These are phyloP conservation scores for Teratosphaeria nubilosa DNA, from an alignment of 2,329 filamentous ascomycete genomes.

Conservation along the genomic window DNA sequence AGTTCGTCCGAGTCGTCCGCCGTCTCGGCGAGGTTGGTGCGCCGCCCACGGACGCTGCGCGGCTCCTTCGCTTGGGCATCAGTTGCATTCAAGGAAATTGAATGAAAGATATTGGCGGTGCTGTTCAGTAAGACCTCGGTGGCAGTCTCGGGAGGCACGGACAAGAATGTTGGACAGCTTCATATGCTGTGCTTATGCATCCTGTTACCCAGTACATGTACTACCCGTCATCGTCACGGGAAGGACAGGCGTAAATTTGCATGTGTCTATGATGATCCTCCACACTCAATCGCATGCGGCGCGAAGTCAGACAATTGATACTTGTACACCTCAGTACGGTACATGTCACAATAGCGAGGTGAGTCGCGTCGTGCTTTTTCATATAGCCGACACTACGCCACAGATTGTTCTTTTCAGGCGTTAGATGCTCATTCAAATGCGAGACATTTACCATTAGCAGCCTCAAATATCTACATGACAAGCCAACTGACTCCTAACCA, in stretches of 20 bases:
- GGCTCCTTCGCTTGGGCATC: neutral
- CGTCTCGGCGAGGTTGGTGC: neutral
- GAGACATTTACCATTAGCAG: neutral
- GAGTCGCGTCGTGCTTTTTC: too few species aligned
- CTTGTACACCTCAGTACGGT: too few species aligned
- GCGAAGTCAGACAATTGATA: neutral
- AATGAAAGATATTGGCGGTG: neutral
- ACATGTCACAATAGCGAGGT: too few species aligned
- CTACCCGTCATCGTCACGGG: too few species aligned
- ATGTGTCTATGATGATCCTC: too few species aligned
- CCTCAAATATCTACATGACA: conserved; percentile 15
- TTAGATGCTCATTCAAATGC: too few species aligned
- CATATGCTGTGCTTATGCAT: neutral
- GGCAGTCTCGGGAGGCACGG: neutral
- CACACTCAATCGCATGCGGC: neutral
- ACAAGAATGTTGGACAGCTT: neutral
- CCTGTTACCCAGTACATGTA: neutral
- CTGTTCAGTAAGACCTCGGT: neutral
- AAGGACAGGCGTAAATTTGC: too few species aligned
- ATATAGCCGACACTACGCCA: neutral
- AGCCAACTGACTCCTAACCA: conserved; percentile 31
- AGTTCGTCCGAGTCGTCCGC: neutral
- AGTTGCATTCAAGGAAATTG: too few species aligned
- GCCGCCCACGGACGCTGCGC: neutral
- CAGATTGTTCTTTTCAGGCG: neutral